Conservation (phyloP, 2,329 filamentous ascomycete species). For the Bertia moriformis region DNA sequence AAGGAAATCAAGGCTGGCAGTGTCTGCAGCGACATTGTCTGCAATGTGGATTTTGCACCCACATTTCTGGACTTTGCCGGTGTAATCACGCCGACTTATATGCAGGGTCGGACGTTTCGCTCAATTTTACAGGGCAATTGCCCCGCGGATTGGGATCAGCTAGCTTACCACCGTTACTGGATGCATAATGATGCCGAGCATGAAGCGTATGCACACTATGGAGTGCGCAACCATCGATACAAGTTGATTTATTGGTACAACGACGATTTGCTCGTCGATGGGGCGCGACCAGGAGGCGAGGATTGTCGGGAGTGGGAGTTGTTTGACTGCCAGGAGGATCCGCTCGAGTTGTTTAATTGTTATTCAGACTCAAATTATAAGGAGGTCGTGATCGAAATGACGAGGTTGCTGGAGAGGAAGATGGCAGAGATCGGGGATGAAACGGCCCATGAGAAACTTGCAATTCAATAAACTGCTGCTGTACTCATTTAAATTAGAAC, state of each 20-base stretch:
- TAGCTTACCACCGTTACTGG: conserved; percentile 39
- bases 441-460: conserved; percentile 16
- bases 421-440: conserved; percentile 36
- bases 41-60: conserved; percentile 37
- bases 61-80: conserved; percentile 30
- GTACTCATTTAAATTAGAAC: too few species aligned
- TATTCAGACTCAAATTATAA: conserved; percentile 22
- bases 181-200: conserved; percentile 37
- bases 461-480: too few species aligned
- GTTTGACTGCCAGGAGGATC: conserved; percentile 34
- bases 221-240: conserved; percentile 31
- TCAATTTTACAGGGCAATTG: conserved; percentile 18
- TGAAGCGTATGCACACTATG: conserved; percentile 34
- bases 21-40: conserved; percentile 30
- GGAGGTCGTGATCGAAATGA: conserved; percentile 23
- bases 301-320: conserved; percentile 35
- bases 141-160: conserved; percentile 29
- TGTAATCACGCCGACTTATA: conserved; percentile 25
- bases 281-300: conserved; percentile 21
- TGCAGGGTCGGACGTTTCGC: conserved; percentile 32
- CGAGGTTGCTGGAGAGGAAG: conserved; percentile 24
- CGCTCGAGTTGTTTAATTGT: conserved; percentile 30
- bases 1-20: conserved; percentile 19
- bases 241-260: conserved; percentile 44
- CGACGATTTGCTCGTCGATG: conserved; percentile 27